A percentile compares a stretch with the other conserved stretches of the same genome.
Conservation (phyloP, 192 early-diverging fungal species). For the Coemansia sp. region DNA sequence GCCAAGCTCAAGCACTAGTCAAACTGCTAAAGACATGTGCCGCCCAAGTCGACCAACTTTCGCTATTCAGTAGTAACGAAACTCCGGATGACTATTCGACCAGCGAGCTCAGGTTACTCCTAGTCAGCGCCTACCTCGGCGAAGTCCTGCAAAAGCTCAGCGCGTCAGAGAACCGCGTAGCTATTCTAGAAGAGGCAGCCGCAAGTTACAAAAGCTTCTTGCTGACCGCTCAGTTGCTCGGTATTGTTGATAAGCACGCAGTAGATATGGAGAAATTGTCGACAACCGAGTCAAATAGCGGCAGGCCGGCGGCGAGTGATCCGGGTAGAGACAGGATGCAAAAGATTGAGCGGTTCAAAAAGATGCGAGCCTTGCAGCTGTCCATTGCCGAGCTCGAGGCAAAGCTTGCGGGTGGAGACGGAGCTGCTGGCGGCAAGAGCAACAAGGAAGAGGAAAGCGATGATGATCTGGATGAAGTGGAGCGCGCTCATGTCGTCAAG, state of each 20-base stretch:
- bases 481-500: constrained; percentile 73
- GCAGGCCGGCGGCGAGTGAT: not conserved
- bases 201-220: constrained; percentile 30
- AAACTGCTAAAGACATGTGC: constrained; percentile 25
- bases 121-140: constrained; percentile 38
- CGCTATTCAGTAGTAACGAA: constrained; percentile 87
- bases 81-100: constrained; percentile 85
- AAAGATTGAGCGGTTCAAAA: constrained; percentile 56
- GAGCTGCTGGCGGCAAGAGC: not conserved
- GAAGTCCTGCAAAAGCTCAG: constrained; percentile 41
- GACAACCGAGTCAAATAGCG: not conserved
- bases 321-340: constrained; percentile 31
- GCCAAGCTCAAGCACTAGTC: constrained; percentile 19
- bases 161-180: constrained; percentile 4
- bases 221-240: constrained; percentile 20
- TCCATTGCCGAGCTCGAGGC: constrained; percentile 76
- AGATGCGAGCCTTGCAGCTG: constrained; percentile 70
- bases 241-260: constrained; percentile 14
- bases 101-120: constrained; percentile 66
- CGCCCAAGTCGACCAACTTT: constrained; percentile 52
- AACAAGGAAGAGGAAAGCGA: constrained; percentile 42
- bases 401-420: constrained; percentile 55
- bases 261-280: not conserved
- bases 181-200: constrained; percentile 24
- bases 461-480: constrained; percentile 70